Conservation (phyloP, 441 rosid genomes). For the Jatropha multifida region DNA sequence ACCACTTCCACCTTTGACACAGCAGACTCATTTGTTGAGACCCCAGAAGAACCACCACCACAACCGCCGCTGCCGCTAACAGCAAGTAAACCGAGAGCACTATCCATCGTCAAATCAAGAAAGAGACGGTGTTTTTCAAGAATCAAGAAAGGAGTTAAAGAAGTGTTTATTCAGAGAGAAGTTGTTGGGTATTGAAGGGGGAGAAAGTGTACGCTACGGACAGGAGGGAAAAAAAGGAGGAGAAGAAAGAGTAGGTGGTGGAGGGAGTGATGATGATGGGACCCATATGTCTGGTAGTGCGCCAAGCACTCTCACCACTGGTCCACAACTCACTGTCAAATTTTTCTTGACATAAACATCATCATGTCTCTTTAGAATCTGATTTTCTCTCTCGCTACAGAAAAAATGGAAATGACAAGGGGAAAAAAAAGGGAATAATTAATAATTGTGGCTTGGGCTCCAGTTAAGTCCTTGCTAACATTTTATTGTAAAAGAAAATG, state of each 20-base stretch:
- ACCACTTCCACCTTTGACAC: constrained; percentile 33
- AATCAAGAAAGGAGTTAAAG: constrained; percentile 7
- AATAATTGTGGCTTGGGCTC: background rate
- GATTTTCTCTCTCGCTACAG: constrained; percentile 19
- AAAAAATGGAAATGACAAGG: background rate
- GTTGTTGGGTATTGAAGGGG: constrained; percentile 21
- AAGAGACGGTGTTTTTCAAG: constrained; percentile 15
- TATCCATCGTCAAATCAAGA: constrained; percentile 39
- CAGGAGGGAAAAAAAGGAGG: constrained; percentile 5
- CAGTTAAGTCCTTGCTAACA: background rate
- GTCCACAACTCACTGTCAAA: constrained; percentile 19
- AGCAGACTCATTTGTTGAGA: constrained; percentile 36
- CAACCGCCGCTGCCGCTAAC: constrained; percentile 31
- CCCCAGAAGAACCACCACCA: constrained; percentile 33
- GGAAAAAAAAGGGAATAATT: background rate
- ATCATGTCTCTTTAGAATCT: constrained; percentile 46
- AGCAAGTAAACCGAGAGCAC: constrained; percentile 39
- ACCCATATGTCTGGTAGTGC: constrained; percentile 79
- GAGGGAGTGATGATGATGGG: constrained; percentile 69
- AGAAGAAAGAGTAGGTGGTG: constrained; percentile 33
- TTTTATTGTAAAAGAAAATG: background rate
- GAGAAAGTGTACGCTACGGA: background rate
- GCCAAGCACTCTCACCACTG: constrained; percentile 51
- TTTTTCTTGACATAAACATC: constrained; percentile 35
- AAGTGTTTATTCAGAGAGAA: constrained; percentile 12